Base-by-base conservation (phyloP, 768 basidiomycete species). In the Galerina marginata region DNA sequence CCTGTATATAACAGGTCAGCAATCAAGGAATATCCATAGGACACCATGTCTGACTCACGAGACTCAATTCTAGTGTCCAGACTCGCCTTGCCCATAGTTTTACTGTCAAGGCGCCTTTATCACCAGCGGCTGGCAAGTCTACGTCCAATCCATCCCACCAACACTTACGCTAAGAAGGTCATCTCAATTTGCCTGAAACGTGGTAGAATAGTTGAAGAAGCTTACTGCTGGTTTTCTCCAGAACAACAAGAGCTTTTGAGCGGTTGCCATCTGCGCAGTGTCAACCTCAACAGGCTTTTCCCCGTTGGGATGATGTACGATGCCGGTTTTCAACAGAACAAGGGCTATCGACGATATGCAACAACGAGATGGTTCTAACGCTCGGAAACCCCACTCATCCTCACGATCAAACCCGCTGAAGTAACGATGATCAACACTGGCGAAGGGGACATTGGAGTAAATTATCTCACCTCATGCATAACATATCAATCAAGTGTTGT, bases 71-170 rank as follows among this genome's bases (percentile, higher is more conserved):
- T 58, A 99, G 81, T 9, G 97, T 99, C 97, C 97, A 99, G 14
- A 99, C 97, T 59, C 97, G 81, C 59, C 97, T 85, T 16, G 96
- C 95, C 96, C 97, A 99, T 47, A 99, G 83, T 76, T 98, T 98
- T 66, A 96, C 85, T 9, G 74, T 77, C 67, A 83, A 79, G 9
- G 82, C 77, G 6, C 82, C 69, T 52, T 85, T 75, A 39, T 81
- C 82, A 4, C 79, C 86, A 1, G 79, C 72, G 4, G 83, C 80
- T 7, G 90, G 86, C 44, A 98, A 71, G 55, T 97, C 92, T 16
- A 96, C 87, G 65, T 96, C 95, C 40, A 95, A 81, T 10, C 96
- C 96, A 67, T 99, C 97, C 97, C 97, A 99, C 97, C 97, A 99
- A 77, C 96, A 99, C 79, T 99, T 99, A 43, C 97, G 83, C 96